phyloP scores from a whole-genome alignment of 768 basidiomycete genomes.

The Cystobasidium onofrii region DNA sequence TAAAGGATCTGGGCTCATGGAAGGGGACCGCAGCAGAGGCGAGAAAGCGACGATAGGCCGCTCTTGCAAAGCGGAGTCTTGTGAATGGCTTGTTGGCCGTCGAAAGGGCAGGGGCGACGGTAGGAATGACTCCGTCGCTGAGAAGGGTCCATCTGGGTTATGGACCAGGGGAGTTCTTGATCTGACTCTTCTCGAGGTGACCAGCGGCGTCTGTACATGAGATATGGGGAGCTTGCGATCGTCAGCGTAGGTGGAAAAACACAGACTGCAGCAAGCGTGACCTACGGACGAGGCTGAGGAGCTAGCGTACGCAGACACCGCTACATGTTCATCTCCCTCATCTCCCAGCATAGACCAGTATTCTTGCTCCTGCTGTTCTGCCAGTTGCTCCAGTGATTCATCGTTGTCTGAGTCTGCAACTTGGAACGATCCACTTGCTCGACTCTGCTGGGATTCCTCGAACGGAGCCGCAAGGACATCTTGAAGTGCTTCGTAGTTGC shows the following conservation, averaged over 20 bases:
- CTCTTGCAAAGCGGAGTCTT: not conserved
- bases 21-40: not conserved
- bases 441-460: not conserved
- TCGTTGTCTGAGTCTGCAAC: conserved; percentile 21
- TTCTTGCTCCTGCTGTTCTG: conserved; percentile 7
- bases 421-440: not conserved
- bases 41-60: too few species aligned
- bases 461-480: not conserved
- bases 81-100: not conserved
- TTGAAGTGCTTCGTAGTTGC: not conserved
- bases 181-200: not conserved
- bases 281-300: not conserved
- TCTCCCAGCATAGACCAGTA: not conserved
- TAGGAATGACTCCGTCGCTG: not conserved
- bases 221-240: not conserved
- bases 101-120: not conserved
- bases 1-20: not conserved
- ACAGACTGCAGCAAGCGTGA: not conserved
- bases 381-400: conserved; percentile 9
- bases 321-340: not conserved
- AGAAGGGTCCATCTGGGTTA: not conserved
- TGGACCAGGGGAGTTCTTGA: not conserved
- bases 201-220: not conserved
- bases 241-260: not conserved
- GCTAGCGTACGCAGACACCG: not conserved